These are phyloP conservation scores for Paraleonurus japonicus DNA, from an alignment of 257 asterid species.

Conservation along the genomic window DNA sequence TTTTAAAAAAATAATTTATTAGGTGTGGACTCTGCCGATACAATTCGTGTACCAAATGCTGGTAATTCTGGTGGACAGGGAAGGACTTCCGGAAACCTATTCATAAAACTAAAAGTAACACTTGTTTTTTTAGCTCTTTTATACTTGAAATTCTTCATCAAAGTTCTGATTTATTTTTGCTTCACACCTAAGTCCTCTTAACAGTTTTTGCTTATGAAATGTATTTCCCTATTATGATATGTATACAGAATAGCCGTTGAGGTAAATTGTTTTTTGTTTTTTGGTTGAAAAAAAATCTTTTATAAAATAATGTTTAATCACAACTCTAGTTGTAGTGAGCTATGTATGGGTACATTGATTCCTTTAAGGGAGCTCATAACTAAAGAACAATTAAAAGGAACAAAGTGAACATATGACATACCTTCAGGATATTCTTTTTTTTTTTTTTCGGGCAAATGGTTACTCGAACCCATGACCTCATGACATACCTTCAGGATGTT, in stretches of 20 bases:
- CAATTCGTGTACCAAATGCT: slow-evolving; percentile 75
- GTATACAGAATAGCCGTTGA: slow-evolving; percentile 1
- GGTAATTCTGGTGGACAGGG: slow-evolving; percentile 79
- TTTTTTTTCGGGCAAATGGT: no score
- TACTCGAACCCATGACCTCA: no score
- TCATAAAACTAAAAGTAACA: slow-evolving; percentile 69
- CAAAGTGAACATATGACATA: background rate
- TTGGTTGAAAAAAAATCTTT: background rate
- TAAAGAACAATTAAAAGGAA: background rate
- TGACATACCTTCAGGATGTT: no score
- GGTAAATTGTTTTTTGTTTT: background rate
- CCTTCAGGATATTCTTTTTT: slow-evolving; percentile 1
- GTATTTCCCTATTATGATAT: background rate
- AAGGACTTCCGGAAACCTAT: slow-evolving; percentile 63
- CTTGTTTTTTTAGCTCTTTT: slow-evolving; percentile 6
- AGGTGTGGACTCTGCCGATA: slow-evolving; percentile 90
- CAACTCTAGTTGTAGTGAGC: background rate
- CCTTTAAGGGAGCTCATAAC: background rate
- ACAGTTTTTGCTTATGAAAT: background rate
- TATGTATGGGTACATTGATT: background rate
- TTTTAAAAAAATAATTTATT: slow-evolving; percentile 26
- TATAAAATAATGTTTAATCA: background rate
- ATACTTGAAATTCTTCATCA: slow-evolving; percentile 1
- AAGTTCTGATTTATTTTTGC: slow-evolving; percentile 6
- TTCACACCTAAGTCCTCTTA: slow-evolving; percentile 7